phyloP scores from a whole-genome alignment of 73 alveolate genomes.

The Breviolum minutum region DNA sequence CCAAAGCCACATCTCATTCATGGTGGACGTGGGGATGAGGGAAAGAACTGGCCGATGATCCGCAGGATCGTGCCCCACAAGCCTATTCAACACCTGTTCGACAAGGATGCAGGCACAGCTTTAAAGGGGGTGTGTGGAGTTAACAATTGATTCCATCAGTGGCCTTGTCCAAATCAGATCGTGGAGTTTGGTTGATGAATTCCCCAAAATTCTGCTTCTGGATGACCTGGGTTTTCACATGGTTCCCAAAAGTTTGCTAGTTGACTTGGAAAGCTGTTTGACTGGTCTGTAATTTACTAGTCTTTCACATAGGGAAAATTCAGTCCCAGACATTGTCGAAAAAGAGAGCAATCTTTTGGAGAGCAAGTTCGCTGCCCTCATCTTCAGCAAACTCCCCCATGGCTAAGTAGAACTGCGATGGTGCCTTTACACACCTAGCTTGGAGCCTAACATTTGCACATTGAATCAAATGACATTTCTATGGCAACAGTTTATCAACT shows the following conservation, averaged over 20 bases:
- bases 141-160: no score
- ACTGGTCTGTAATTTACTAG: not conserved
- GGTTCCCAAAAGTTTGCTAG: not conserved
- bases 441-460: no score
- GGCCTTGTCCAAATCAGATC: not conserved
- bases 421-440: no score
- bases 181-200: not conserved
- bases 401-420: not conserved
- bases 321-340: not conserved
- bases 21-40: not conserved
- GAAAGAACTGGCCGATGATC: not conserved
- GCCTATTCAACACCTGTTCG: not conserved
- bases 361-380: not conserved
- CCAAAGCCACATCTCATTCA: constrained; percentile 1
- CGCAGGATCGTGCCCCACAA: not conserved
- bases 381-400: not conserved
- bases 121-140: not conserved
- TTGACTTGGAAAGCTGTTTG: not conserved
- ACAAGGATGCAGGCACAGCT: no score
- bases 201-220: not conserved
- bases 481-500: no score
- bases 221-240: not conserved
- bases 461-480: no score
- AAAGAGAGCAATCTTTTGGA: not conserved
- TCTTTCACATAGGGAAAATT: not conserved